These are phyloP conservation scores for Trichoderma gamsii DNA, from an alignment of 495 filamentous ascomycete genomes.

Conservation along the genomic window DNA sequence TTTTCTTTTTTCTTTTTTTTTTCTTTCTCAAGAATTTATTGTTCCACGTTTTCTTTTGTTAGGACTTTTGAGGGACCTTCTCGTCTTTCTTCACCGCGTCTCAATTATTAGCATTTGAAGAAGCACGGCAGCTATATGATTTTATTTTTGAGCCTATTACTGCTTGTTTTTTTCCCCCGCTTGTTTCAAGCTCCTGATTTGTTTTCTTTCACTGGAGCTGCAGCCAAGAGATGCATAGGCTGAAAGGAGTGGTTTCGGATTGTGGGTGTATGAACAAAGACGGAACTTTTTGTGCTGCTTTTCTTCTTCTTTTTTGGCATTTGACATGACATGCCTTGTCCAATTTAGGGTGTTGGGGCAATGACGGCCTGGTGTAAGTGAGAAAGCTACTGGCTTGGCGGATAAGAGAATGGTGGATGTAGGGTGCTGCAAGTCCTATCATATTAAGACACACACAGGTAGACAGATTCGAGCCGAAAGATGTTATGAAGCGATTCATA, in stretches of 20 bases:
- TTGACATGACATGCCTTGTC: background rate
- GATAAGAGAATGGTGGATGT: background rate
- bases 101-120: background rate
- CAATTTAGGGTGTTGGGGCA: background rate
- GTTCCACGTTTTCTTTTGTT: background rate
- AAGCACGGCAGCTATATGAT: background rate
- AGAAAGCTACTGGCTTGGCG: background rate
- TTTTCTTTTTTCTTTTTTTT: background rate
- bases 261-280: background rate
- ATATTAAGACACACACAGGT: background rate
- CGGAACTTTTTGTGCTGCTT: background rate
- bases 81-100: background rate
- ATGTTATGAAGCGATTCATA: background rate
- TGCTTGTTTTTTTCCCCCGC: background rate
- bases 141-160: background rate
- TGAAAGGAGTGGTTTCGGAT: background rate
- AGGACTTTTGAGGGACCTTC: background rate
- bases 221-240: background rate
- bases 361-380: background rate
- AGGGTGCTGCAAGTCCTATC: background rate
- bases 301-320: background rate
- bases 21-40: background rate
- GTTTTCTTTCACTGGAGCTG: background rate
- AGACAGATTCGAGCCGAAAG: conserved; percentile 10
- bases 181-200: background rate